These are phyloP conservation scores for Magnaporthiopsis poae DNA, from an alignment of 2,329 filamentous ascomycete genomes.

Conservation along the genomic window DNA sequence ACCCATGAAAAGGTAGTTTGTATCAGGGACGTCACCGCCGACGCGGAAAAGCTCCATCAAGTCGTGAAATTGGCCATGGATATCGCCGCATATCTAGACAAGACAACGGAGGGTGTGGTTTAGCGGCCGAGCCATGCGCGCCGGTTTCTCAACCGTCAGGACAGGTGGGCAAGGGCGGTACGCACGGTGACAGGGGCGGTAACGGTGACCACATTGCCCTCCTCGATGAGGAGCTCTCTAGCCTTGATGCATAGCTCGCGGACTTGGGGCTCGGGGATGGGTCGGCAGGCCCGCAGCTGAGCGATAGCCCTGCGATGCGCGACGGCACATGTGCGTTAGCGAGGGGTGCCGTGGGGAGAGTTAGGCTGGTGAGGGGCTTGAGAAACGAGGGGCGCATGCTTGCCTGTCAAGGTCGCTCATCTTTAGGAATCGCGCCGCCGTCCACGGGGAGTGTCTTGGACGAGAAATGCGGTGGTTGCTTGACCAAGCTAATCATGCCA, in stretches of 20 bases:
- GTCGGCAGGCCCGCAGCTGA: slow-evolving; percentile 87
- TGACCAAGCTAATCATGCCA: background rate
- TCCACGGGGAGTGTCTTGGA: slow-evolving; percentile 3
- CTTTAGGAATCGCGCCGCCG: slow-evolving; percentile 12
- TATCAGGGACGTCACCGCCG: slow-evolving; percentile 86
- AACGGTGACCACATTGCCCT: slow-evolving; percentile 93
- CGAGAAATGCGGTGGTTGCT: background rate
- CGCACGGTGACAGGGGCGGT: slow-evolving; percentile 84
- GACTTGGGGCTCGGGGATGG: slow-evolving; percentile 90
- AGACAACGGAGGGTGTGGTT: background rate
- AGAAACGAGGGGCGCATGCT: slow-evolving; percentile 1
- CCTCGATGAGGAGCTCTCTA: slow-evolving; percentile 88
- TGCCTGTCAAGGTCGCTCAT: slow-evolving; percentile 96
- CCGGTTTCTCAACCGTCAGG: background rate
- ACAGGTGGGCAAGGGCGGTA: background rate
- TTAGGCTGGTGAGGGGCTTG: background rate
- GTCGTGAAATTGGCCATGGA: slow-evolving; percentile 93
- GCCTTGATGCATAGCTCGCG: slow-evolving; percentile 96
- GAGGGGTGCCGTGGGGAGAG: background rate
- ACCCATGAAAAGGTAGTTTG: slow-evolving; percentile 96
- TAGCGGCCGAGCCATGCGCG: no score
- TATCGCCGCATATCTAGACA: slow-evolving; percentile 79
- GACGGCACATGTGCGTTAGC: slow-evolving; percentile 4
- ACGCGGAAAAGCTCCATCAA: slow-evolving; percentile 94
- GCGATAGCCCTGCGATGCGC: slow-evolving; percentile 65